These are phyloP conservation scores for Aspergillus pseudoviridinutans DNA, from an alignment of 2,329 filamentous ascomycete species.

Conservation along the genomic window DNA sequence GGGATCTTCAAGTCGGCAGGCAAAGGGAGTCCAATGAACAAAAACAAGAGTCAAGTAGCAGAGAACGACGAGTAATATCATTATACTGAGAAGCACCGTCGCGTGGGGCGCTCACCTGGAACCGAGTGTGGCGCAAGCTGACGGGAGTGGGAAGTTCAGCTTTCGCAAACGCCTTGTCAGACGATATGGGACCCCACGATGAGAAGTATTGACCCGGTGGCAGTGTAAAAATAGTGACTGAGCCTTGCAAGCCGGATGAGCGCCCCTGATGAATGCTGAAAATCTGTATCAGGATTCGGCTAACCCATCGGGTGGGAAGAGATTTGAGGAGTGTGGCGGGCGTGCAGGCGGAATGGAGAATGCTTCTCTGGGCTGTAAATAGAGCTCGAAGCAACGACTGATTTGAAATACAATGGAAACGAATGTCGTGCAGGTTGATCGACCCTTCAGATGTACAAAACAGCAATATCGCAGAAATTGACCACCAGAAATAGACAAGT, in stretches of 20 bases:
- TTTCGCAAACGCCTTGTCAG: conserved; percentile 23
- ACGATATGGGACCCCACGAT: conserved; percentile 8
- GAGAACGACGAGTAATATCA: conserved; percentile 8
- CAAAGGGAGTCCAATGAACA: conserved; percentile 4
- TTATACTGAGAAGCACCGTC: conserved; percentile 17
- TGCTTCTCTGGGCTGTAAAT: conserved; percentile 16
- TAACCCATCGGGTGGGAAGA: conserved; percentile 17
- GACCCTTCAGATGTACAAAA: neutral
- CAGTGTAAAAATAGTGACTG: conserved; percentile 25
- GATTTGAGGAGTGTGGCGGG: conserved; percentile 10
- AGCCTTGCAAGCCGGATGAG: conserved; percentile 12
- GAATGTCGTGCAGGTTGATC: conserved; percentile 10
- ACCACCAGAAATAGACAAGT: no score
- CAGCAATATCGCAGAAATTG: no score
- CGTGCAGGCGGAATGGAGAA: conserved; percentile 12
- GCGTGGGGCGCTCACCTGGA: conserved; percentile 38
- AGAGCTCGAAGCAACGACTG: conserved; percentile 8
- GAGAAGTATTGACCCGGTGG: conserved; percentile 16
- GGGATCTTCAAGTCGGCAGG: conserved; percentile 1
- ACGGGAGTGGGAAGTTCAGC: conserved; percentile 33
- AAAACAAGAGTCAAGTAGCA: conserved; percentile 15
- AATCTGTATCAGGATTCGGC: conserved; percentile 2
- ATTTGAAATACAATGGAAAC: conserved; percentile 6
- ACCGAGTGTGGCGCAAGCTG: conserved; percentile 45
- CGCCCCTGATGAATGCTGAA: neutral